Base-by-base conservation (phyloP, 257 asterid species). In the Solanum medicagineum region DNA sequence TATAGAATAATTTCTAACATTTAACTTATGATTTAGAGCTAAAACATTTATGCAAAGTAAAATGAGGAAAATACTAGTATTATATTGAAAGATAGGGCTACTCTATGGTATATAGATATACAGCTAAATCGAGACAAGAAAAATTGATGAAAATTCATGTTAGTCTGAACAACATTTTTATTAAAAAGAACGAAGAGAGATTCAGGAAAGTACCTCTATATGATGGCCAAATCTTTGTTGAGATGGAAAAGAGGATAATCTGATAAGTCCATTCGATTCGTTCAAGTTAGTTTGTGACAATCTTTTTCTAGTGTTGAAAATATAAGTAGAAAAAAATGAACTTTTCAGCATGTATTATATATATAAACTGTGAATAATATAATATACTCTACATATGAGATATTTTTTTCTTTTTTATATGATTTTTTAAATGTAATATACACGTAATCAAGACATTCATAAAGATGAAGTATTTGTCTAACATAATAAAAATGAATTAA, bases 161-260 rank as follows among this genome's bases (percentile, higher is more conserved):
- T 70, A 26, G 19, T 40, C 9, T 5, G 10, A 20, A 19, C 10
- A 10, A 19, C 24, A 68, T 69, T 14, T 4, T 36, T 69, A 69
- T 16, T 32, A 36, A 13, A 2, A 36, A 70, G 9, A 40, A 79
- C 0, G 17, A 53, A 7, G 26, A 16, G n/a, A 53, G 26, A 53
- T 2, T 10, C 65, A 79, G 47, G 65, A 6, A 79, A 5, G 63
- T 90, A 92, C 97, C 94, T 95, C 92, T 73, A 85, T 86, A 19
- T 81, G 87, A 73, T 84, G 92, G 45, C 87, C 82, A 10, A 88
- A 83, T 87, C 89, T 89, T 70, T 88, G 89, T 79, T 90, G 91
- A 86, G 90, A 87, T n/a, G 94, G 98, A 51, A 90, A 87, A 20
- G 94, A 86, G 68, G 94, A 87, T 13, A 93, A 89, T 81, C 93